Evolutionary conservation across 805 yeast species (phyloP).

Genomic region (Nadsonia fulvescens): DNA sequence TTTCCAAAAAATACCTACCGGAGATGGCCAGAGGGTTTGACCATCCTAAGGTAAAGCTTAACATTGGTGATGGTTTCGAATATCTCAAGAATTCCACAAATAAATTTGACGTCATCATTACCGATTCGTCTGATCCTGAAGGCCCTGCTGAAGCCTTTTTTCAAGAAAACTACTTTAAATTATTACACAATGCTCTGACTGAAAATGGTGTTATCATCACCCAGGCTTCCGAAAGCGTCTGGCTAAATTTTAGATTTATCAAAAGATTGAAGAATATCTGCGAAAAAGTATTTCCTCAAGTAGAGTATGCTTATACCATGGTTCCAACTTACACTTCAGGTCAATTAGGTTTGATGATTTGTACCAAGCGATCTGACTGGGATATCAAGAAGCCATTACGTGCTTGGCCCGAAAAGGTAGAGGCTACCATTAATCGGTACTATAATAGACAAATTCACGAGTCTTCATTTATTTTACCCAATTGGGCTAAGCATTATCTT

Average conservation of each 20-base stretch:
- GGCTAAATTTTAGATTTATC: slow-evolving; percentile 78
- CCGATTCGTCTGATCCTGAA: slow-evolving; percentile 89
- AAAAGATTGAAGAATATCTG: slow-evolving; percentile 70
- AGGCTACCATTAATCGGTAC: slow-evolving; percentile 51
- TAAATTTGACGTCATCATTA: slow-evolving; percentile 66
- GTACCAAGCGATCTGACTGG: slow-evolving; percentile 53
- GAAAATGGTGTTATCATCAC: slow-evolving; percentile 55
- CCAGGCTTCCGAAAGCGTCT: slow-evolving; percentile 74
- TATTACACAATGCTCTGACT: slow-evolving; percentile 45
- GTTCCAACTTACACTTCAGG: slow-evolving; percentile 97
- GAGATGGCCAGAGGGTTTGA: slow-evolving; percentile 49
- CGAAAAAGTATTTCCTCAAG: slow-evolving; percentile 72
- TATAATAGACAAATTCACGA: slow-evolving; percentile 71
- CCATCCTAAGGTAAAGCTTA: slow-evolving; percentile 47
- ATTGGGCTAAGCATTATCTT: slow-evolving; percentile 57
- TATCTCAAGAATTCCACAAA: slow-evolving; percentile 32
- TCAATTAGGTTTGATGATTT: slow-evolving; percentile 95
- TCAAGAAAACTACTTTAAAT: slow-evolving; percentile 55
- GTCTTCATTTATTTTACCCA: slow-evolving; percentile 84
- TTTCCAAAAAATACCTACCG: slow-evolving; percentile 57
- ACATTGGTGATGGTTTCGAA: slow-evolving; percentile 71
- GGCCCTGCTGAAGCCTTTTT: slow-evolving; percentile 89
- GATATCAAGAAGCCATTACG: slow-evolving; percentile 56
- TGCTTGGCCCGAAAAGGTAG: slow-evolving; percentile 41
- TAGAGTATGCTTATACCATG: slow-evolving; percentile 77